Evolutionary conservation across 2,329 filamentous ascomycete genomes (phyloP).

Genomic region (Tolypocladium ophioglossoides): DNA sequence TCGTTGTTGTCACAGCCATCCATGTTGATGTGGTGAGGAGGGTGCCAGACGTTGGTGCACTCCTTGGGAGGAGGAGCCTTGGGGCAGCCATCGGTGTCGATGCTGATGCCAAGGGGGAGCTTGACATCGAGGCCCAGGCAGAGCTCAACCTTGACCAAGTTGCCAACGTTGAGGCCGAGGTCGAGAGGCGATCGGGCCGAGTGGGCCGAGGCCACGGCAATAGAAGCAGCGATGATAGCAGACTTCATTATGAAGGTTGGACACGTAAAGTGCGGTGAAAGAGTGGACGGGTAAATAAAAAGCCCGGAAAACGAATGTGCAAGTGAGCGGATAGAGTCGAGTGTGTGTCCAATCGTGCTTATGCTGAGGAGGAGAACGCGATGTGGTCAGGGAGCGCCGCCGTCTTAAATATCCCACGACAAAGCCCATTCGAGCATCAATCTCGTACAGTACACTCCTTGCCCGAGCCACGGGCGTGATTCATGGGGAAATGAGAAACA

Average conservation of each 20-base stretch:
- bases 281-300: constrained; percentile 11
- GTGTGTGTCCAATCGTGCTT: no score
- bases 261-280: constrained; percentile 1
- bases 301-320: constrained; percentile 9
- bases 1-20: constrained; percentile 23
- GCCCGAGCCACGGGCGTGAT: constrained; percentile 2
- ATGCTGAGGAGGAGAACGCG: constrained; percentile 3
- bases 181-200: constrained; percentile 7
- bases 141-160: constrained; percentile 3
- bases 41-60: constrained; percentile 24
- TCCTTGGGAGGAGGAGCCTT: constrained; percentile 11
- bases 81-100: constrained; percentile 11
- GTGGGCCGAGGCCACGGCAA: constrained; percentile 7
- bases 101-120: constrained; percentile 6
- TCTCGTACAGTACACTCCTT: background rate
- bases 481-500: constrained; percentile 9
- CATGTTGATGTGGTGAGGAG: constrained; percentile 24
- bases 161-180: constrained; percentile 1
- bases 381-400: constrained; percentile 3
- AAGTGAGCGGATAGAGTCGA: constrained; percentile 4
- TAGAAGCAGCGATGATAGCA: constrained; percentile 9
- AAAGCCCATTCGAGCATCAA: background rate
- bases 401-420: constrained; percentile 10
- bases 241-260: constrained; percentile 12
- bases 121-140: constrained; percentile 9